Evolutionary conservation across 2,329 filamentous ascomycete species (phyloP).

Genomic region (Pyricularia pennisetigena): DNA sequence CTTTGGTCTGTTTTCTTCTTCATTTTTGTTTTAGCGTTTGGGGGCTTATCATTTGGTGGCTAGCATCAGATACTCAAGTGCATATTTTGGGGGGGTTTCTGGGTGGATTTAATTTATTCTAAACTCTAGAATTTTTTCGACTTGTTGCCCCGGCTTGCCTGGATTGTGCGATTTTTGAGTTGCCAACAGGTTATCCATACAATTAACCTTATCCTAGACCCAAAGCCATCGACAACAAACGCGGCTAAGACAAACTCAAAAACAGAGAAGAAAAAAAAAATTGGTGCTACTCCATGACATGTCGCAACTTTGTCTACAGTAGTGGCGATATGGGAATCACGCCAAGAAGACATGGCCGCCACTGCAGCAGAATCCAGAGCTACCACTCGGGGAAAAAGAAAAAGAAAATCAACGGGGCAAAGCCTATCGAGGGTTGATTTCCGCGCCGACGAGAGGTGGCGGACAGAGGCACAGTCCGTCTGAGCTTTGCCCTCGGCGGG

Average conservation of each 20-base stretch:
- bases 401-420: neutral
- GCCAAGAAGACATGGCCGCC: neutral
- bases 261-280: neutral
- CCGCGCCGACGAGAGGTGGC: neutral
- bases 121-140: neutral
- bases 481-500: neutral
- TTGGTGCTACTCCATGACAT: neutral
- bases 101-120: neutral
- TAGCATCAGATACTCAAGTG: neutral
- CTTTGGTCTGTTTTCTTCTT: neutral
- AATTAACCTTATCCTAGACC: neutral
- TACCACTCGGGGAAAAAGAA: too few species aligned
- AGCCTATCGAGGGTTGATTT: neutral
- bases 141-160: neutral
- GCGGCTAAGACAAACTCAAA: too few species aligned
- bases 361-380: too few species aligned
- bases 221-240: neutral
- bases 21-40: neutral
- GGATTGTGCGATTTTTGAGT: neutral
- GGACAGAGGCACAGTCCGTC: neutral
- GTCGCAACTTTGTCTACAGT: neutral
- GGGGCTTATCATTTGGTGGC: neutral
- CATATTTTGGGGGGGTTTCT: neutral
- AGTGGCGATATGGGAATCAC: neutral
- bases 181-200: neutral